Base-by-base conservation (phyloP, 1,284 basidiomycete species). In the Sporisorium scitamineum region DNA sequence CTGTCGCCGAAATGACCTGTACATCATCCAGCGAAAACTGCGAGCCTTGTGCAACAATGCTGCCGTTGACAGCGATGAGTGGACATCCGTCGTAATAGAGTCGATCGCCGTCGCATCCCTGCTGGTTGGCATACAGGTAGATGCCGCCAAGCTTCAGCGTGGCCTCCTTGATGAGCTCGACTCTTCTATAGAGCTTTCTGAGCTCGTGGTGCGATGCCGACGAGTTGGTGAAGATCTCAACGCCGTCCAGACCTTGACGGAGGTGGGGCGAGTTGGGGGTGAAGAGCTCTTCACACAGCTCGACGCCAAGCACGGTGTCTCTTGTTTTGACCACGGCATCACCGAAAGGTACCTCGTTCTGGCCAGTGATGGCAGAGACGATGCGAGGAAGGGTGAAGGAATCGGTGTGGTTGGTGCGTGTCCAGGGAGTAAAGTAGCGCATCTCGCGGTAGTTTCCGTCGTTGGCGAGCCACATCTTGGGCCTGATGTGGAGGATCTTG, bases 381-480 rank as follows among this genome's bases (percentile, higher is more conserved):
- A 95, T 93, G 37, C 92, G 88, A 0, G 96, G 96, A 2, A 99
- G 88, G 69, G 91, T 93, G 82, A 95, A 93, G 55, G 94, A 92
- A 85, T 99, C 96, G 80, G 90, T 92, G 84, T 94, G 89, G 27
- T 91, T 89, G 80, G 93, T 91, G 84, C 95, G 95, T 84, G 89
- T 88, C 96, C 97, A 99, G 0, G 96, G 95, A 1, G 96, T 95
- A 80, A 99, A 99, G 87, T 94, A 96, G 37, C 97, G 89, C 80
- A 98, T 88, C 86, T 99, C 96, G 50, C 96, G 92, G 85, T 99
- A 99, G 85, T 99, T 98, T 11, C 96, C 96, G 80, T 98, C 95
- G 83, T 99, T 99, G 3, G 96, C 96, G 67, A 99, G 89, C 96
- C 96, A 99, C 94, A 99, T 95, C 87, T 99, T 99, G 0, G 96